Evolutionary conservation across 495 filamentous ascomycete genomes (phyloP).

Genomic region (Talaromyces thailandensis): DNA sequence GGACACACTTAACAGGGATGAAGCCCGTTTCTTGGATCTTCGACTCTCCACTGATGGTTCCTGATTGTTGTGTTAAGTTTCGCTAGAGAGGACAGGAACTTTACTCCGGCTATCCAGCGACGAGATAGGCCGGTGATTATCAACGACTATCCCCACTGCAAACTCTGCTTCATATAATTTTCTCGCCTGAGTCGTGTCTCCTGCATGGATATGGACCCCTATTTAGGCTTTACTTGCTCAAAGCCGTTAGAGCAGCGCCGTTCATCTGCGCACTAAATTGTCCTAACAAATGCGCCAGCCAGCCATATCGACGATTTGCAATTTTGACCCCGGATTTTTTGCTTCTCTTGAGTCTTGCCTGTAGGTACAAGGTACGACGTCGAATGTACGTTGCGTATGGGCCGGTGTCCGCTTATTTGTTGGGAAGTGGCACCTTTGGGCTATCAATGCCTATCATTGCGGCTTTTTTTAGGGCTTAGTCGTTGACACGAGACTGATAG

Average conservation of each 20-base stretch:
- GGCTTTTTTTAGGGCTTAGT: background rate
- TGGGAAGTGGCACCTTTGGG: background rate
- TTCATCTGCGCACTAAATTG: background rate
- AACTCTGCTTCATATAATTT: background rate
- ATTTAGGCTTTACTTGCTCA: background rate
- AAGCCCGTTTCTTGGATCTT: background rate
- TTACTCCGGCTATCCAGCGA: background rate
- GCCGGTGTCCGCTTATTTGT: background rate
- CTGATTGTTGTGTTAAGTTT: background rate
- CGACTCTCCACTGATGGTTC: background rate
- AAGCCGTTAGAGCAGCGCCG: background rate
- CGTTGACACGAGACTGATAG: background rate
- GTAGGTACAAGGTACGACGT: background rate
- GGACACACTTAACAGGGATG: background rate
- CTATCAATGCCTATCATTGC: background rate
- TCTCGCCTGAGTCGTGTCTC: background rate
- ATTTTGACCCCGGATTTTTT: background rate
- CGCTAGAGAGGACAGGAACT: background rate
- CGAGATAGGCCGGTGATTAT: background rate
- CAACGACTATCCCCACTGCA: background rate
- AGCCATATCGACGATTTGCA: background rate
- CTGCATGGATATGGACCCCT: background rate
- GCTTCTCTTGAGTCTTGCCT: background rate
- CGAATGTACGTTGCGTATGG: background rate
- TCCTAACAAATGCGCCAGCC: background rate